These are phyloP conservation scores for Aspergillus tanneri DNA, from an alignment of 2,329 filamentous ascomycete genomes.

Conservation along the genomic window DNA sequence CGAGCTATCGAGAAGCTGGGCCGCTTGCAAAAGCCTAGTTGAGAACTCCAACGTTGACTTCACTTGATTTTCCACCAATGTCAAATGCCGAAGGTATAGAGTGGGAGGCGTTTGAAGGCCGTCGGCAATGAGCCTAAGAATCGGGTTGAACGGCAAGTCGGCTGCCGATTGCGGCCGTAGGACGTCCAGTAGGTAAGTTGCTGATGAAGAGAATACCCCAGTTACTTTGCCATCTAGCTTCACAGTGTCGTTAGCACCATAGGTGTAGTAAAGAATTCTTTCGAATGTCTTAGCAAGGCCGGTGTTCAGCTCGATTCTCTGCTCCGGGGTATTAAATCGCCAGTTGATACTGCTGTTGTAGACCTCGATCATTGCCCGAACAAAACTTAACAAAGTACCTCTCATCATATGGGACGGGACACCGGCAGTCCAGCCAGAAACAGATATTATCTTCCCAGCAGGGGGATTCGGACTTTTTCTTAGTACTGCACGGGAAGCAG, in stretches of 20 bases:
- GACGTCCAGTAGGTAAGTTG: conserved; percentile 71
- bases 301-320: conserved; percentile 67
- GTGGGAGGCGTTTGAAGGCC: conserved; percentile 63
- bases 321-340: conserved; percentile 70
- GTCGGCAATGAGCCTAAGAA: conserved; percentile 68
- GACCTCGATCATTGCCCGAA: conserved; percentile 74
- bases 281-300: conserved; percentile 69
- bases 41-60: conserved; percentile 64
- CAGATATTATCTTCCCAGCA: conserved; percentile 30
- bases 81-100: conserved; percentile 56
- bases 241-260: conserved; percentile 67
- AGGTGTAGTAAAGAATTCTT: conserved; percentile 68
- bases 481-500: conserved; percentile 56
- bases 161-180: conserved; percentile 71
- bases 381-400: conserved; percentile 69
- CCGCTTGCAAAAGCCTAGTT: conserved; percentile 67
- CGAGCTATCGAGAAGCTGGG: conserved; percentile 62
- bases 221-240: conserved; percentile 54
- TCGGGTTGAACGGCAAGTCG: conserved; percentile 72
- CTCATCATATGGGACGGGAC: conserved; percentile 76
- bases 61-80: conserved; percentile 62
- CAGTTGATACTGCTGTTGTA: conserved; percentile 84
- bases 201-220: conserved; percentile 67
- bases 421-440: conserved; percentile 60
- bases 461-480: conserved; percentile 38